Percentiles rank a stretch among this genome's conserved stretches.
Conservation (phyloP, 2,329 filamentous ascomycete genomes). For the Westerdykella sp. region DNA sequence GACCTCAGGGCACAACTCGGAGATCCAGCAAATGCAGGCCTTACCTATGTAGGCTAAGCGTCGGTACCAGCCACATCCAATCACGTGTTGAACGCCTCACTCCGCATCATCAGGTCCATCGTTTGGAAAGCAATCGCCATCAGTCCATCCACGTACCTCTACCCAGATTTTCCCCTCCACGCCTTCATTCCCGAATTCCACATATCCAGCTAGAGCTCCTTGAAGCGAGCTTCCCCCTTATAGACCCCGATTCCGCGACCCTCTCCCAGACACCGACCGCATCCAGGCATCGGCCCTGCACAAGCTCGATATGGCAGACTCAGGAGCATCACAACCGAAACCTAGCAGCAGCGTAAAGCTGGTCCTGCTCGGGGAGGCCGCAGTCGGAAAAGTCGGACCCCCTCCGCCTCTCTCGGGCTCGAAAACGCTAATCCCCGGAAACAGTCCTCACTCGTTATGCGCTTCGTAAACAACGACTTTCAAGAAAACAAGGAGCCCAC, state of each 20-base stretch:
- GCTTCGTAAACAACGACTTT: constrained; percentile 99
- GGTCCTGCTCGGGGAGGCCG: constrained; percentile 92
- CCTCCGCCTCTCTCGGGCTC: not conserved
- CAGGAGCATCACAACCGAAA: constrained; percentile 66
- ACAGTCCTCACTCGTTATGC: constrained; percentile 91
- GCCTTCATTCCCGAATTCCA: too few species aligned
- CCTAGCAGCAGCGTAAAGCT: constrained; percentile 99
- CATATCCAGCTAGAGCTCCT: too few species aligned
- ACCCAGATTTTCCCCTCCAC: too few species aligned
- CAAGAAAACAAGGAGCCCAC: constrained; percentile 99
- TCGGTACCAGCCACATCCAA: too few species aligned
- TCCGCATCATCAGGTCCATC: too few species aligned
- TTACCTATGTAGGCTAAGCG: too few species aligned
- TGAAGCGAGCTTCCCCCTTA: too few species aligned
- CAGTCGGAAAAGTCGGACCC: constrained; percentile 82
- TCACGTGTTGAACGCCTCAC: too few species aligned
- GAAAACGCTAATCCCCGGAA: constrained; percentile 2
- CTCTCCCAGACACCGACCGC: not conserved
- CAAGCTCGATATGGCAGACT: constrained; percentile 59
- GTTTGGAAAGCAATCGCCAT: too few species aligned
- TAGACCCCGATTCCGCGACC: not conserved
- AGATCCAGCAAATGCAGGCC: too few species aligned
- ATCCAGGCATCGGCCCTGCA: constrained; percentile 1
- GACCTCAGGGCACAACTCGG: too few species aligned
- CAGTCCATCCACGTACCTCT: too few species aligned